Base-by-base conservation (phyloP, 225 moss, liverwort and hornwort genomes). In the Physcomitrellopsis africana region DNA sequence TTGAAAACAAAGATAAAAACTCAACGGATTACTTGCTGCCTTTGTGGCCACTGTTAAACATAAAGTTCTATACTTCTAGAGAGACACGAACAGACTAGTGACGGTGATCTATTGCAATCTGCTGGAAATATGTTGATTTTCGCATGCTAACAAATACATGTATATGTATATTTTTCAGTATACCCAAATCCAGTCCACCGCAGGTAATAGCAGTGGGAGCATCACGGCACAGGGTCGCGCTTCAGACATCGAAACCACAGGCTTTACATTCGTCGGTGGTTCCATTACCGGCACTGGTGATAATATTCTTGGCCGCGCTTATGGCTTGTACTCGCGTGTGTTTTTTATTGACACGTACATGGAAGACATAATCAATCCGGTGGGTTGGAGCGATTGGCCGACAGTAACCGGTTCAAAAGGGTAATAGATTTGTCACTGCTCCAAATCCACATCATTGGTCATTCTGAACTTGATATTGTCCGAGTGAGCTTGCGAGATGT, bases 371-470 rank as follows among this genome's bases (percentile, higher is more conserved):
- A 83, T 87, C 43, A 64, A 76, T 8, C 64, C 79, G 1, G 16
- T 23, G 3, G 89, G 89, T 14, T 90, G 89, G 89, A 56, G 80
- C 5, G 80, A 86, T 51, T 90, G 87, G 89, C 56, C 72, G 0
- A 10, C 63, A 1, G 1, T n/a, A 16, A 16, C 63, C 10, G 10
- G 5, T 20, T 55, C 79, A 0, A 51, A 47, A n/a, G 72, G 83
- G 72, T 74, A 27, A 23, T 10, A 0, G 9, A 49, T 14, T 49
- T 49, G 49, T 3, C 4, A 49, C 49, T 49, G 49, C 11, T 49
- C 15, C 10, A 49, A 2, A 49, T 5, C 49, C 11, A 49, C 11
- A 3, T 49, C 49, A 7, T 0, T 37, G 32, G 2, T 37, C 32
- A 1, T 37, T 37, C 7, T 29, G 29, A 29, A 29, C 29, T 37